Conservation (phyloP, 495 filamentous ascomycete species). For the Cenococcum geophilum region DNA sequence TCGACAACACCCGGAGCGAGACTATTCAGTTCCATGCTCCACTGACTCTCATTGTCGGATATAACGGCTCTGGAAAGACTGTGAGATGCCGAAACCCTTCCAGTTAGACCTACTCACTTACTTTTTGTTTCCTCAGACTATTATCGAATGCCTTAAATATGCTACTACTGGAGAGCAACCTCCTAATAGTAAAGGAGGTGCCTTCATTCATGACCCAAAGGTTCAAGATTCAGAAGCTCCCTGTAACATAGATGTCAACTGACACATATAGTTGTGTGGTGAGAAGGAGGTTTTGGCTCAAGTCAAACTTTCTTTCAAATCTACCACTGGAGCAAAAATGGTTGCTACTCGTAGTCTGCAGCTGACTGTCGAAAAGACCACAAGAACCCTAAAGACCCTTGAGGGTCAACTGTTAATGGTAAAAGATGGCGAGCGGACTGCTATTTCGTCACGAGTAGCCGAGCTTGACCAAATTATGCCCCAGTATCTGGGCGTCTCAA, state of each 20-base stretch:
- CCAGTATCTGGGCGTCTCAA: constrained; percentile 81
- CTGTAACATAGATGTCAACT: neutral
- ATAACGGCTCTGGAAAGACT: constrained; percentile 96
- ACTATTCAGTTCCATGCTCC: constrained; percentile 87
- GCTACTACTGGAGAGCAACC: constrained; percentile 90
- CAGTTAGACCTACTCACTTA: neutral
- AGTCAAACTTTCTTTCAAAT: constrained; percentile 81
- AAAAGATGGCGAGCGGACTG: constrained; percentile 72
- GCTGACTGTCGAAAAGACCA: constrained; percentile 77
- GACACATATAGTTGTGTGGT: constrained; percentile 55
- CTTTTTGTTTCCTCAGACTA: constrained; percentile 51
- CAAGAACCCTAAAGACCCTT: constrained; percentile 65
- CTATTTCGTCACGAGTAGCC: constrained; percentile 68
- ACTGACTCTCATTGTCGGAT: constrained; percentile 90
- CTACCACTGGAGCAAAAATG: constrained; percentile 66
- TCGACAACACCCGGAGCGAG: constrained; percentile 68
- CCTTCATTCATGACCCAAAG: constrained; percentile 95
- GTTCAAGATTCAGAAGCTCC: constrained; percentile 34
- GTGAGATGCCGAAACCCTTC: constrained; percentile 35
- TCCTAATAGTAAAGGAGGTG: constrained; percentile 80
- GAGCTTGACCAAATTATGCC: constrained; percentile 81
- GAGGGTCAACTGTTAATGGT: constrained; percentile 68
- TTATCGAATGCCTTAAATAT: constrained; percentile 99
- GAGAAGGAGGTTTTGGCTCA: constrained; percentile 89
- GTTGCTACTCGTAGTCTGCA: constrained; percentile 76